Base-by-base conservation (phyloP, 2,329 filamentous ascomycete species). In the Talaromyces sp. region DNA sequence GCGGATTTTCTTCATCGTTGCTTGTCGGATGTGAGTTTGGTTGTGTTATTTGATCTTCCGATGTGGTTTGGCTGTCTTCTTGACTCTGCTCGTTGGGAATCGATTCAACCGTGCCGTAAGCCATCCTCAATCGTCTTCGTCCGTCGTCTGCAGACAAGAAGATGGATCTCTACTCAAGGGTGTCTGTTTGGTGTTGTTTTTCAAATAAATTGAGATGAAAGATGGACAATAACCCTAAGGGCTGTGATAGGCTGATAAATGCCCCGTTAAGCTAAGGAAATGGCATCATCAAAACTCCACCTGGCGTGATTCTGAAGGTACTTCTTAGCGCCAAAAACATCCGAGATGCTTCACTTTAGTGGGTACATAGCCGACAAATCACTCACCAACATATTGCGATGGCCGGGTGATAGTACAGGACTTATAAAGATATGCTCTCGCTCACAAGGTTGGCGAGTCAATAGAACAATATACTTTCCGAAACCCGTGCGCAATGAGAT, bases 1-100 rank as follows among this genome's bases (percentile, higher is more conserved):
- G 58, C 16, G 58, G 58, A 33, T 48, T 60, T 28, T 52, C 58
- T 28, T 60, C 58, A 35, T 60, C 58, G 3, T 37, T 21, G 37
- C n/a, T 39, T n/a, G 57, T 21, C n/a, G 57, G 18, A 9, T 21
- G 16, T 2, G 25, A 50, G 23, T 18, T 25, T 11, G 21, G 23
- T 21, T n/a, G 40, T 1, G 3, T 14, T 23, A 23, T 18, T 31
- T 50, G 46, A 33, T 33, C 25, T n/a, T 18, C 23, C 16, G 7
- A 28, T 6, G 48, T 18, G 1, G 28, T 33, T 21, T 14, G 28
- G 28, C 33, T 35, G 48, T 60, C 16, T 9, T 50, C 44, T n/a
- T 31, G 33, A 5, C n/a, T 23, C 31, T 33, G 55, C 37, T 28
- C 55, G n/a, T 31, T 8, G 21, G 21, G 14, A 28, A 16, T 31